Base-by-base conservation (phyloP, 768 basidiomycete species). In the Leccinum rimulosum region DNA sequence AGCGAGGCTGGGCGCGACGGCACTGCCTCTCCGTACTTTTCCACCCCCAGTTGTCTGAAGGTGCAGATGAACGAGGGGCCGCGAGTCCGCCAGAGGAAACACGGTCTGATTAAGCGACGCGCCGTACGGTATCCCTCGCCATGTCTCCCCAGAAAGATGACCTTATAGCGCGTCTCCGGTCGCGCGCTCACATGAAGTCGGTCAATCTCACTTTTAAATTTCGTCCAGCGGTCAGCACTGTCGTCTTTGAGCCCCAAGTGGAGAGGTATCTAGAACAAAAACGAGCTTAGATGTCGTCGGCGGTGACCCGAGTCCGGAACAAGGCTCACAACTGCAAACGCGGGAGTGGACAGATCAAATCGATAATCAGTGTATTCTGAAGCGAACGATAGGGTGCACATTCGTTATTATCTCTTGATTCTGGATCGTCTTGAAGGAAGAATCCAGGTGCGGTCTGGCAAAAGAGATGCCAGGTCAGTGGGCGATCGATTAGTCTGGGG, bases 101-200 rank as follows among this genome's bases (percentile, higher is more conserved):
- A 17, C 7, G 15, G 36, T 8, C 14, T 38, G 7, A 38, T 38
- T 17, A 38, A 31, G 74, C 86, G 63, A 33, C 17, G 12, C 7
- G 28, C 74, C 87, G 63, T 70, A 89, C 89, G 89, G 64, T 79
- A 83, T 55, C 88, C 89, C 70, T 91, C 76, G 3, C 90, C 90
- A 61, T 93, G 91, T 58, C 90, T 77, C 2, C 82, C 82, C 2
- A 91, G 71, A 60, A 86, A 82, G 56, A 91, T 65, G n/a, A 88
- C 75, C 65, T 90, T 92, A 74, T 85, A 86, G 11, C 72, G 71
- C 25, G 75, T 76, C 4, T 70, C 74, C 0, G 65, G 54, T 1
- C 70, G 69, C 1, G 82, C 78, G 3, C 63, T 61, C 2, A 65
- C 60, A 58, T 88, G 86, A 55, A 90, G 69, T 14, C 69, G 62